Base-by-base conservation (phyloP, 169 alveolate genomes). In the Haemoproteus tartakovskyi region DNA sequence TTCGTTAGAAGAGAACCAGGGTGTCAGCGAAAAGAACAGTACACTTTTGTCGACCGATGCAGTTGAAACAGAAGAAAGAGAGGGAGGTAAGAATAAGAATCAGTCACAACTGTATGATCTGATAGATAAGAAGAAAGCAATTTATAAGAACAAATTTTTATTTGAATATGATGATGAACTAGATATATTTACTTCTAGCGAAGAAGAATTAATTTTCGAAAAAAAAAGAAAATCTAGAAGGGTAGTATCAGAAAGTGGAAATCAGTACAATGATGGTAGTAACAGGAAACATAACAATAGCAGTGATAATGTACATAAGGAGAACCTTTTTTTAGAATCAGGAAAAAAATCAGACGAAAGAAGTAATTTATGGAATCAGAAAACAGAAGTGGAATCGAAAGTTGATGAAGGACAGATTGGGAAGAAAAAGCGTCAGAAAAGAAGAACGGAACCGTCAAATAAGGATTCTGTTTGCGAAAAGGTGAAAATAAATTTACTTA, bases 151-250 rank as follows among this genome's bases (percentile, higher is more conserved):
- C 24, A 57, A 29, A 57, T 57, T 74, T 26, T 12, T 74, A 12
- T 74, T 74, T 57, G 84, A 74, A 18, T 74, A 74, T 33, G 84
- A 74, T 57, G 70, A 56, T 50, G 84, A 74, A 21, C 43, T 60
- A 19, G 84, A 74, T 51, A 74, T 74, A 2, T 74, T 57, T 14
- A 74, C 84, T 21, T 74, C 84, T 8, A 74, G 84, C 59, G 84
- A 74, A 24, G 84, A 74, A 8, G 84, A 74, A 74, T 57, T 74
- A 38, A 43, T 74, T n/a, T 48, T 74, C 2, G 84, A 74, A 37
- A 46, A 45, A 19, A 57, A 27, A 2, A 18, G 48, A 14, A 16
- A 11, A 26, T 51, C 26, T 12, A 51, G 22, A 37, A 62, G 11
- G 40, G 48, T 2, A 14, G 19, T 6, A 9, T 29, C 11, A 18